Percentiles rank a stretch among this genome's conserved stretches.
These are phyloP conservation scores for Trichomonascus vanleenenianus DNA, from an alignment of 805 yeast species.

Conservation along the genomic window DNA sequence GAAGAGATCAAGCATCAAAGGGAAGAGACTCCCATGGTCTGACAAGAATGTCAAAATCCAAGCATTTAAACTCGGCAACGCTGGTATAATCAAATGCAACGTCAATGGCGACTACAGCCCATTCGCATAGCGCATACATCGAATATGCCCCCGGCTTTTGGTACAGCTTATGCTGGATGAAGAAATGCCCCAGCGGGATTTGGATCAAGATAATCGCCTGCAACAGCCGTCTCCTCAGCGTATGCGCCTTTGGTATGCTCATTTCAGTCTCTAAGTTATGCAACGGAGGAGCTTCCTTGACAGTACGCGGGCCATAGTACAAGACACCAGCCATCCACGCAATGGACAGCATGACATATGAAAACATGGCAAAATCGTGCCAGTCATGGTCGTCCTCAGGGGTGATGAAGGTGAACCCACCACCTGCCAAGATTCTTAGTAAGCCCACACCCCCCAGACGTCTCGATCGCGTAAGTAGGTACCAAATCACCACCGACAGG, in stretches of 20 bases:
- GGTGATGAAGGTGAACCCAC: conserved; percentile 84
- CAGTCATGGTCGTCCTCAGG: conserved; percentile 32
- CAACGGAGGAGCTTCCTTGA: background rate
- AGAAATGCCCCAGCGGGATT: conserved; percentile 66
- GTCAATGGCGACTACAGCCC: conserved; percentile 69
- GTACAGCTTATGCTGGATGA: conserved; percentile 72
- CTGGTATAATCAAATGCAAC: conserved; percentile 68
- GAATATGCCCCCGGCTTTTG: conserved; percentile 73
- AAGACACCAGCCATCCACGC: conserved; percentile 15
- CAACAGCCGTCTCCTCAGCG: conserved; percentile 40
- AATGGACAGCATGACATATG: conserved; percentile 6
- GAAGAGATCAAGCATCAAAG: background rate
- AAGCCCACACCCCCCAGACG: conserved; percentile 40
- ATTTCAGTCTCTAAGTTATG: background rate
- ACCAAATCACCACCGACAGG: conserved; percentile 37
- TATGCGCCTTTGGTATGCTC: conserved; percentile 35
- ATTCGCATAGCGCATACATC: conserved; percentile 72
- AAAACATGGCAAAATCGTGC: conserved; percentile 16
- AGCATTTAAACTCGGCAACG: conserved; percentile 47
- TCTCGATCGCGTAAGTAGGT: conserved; percentile 3
- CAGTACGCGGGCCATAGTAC: background rate
- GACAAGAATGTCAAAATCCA: conserved; percentile 31
- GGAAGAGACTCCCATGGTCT: no score
- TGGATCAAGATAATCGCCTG: conserved; percentile 50
- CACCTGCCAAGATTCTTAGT: conserved; percentile 65